Evolutionary conservation across 306 rosid genomes (phyloP), one percentile per base, ranked within the genome.

Genomic region (Oemleria cerasiformis): DNA sequence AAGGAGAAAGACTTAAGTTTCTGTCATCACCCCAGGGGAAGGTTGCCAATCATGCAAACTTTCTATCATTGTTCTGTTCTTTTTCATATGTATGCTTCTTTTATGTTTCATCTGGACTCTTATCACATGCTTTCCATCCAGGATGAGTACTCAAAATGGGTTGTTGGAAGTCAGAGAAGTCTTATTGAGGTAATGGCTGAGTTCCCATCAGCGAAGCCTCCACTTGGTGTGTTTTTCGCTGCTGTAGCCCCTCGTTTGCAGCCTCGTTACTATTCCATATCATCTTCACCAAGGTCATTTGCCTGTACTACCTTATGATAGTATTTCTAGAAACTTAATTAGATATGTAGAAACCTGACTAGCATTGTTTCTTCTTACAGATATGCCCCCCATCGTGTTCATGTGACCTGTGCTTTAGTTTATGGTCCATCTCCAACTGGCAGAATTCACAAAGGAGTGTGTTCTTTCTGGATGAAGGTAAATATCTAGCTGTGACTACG

Each of bases 401-500:
- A 95, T 84, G 97, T 91, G 55, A 89, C 99, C 60, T 91, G 96
- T 85, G 96, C 99, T 41, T 82, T 95, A 86, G 99, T 95, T 40
- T 76, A 81, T 78, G 96, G 92, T 75, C 90, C 91, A 64, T 91
- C 88, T 59, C 92, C 96, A 54, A 88, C 99, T 3, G 99, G 99
- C 21, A 86, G 97, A 78, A 82, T 91, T 73, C 99, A 91, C 89
- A 95, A 86, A 86, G 97, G 99, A 86, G 81, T 94, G 23, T 91
- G 96, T 71, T 94, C 99, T 44, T 87, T 93, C 73, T 94, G 99
- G 99, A 95, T 95, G 97, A 95, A 89, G 99, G 99, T 95, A 88
- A 30, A 42, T 75, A 3, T 44, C 45, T 25, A 73, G 69, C 73
- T 42, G 69, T 75, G 21, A 66, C 60, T 71, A 10, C 45, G 17